phyloP scores from a whole-genome alignment of 2,329 filamentous ascomycete genomes.

The Sphaerulina populicola region DNA sequence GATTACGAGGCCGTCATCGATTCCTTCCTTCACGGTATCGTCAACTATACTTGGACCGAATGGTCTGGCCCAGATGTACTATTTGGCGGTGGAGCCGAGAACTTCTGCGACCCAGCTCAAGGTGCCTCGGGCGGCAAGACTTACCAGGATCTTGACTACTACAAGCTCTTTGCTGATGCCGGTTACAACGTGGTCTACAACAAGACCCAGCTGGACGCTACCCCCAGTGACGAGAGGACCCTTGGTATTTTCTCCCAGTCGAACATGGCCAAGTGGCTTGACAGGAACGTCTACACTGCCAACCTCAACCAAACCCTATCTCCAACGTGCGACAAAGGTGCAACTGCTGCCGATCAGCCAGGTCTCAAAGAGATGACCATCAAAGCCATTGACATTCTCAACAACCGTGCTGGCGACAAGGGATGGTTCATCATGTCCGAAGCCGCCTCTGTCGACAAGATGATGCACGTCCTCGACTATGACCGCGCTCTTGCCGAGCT shows the following conservation, averaged over 20 bases:
- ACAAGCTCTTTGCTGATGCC: slow-evolving; percentile 59
- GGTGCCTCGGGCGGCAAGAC: slow-evolving; percentile 45
- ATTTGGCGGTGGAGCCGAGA: slow-evolving; percentile 71
- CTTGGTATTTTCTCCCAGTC: slow-evolving; percentile 69
- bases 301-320: slow-evolving; percentile 62
- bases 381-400: slow-evolving; percentile 44
- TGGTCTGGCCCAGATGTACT: slow-evolving; percentile 69
- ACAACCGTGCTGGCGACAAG: slow-evolving; percentile 49
- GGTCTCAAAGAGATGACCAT: slow-evolving; percentile 84
- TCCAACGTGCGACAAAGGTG: slow-evolving; percentile 54
- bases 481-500: slow-evolving; percentile 78
- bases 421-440: slow-evolving; percentile 87
- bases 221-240: slow-evolving; percentile 52
- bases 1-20: slow-evolving; percentile 66
- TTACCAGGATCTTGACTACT: slow-evolving; percentile 65
- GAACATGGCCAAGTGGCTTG: slow-evolving; percentile 73
- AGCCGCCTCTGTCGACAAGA: slow-evolving; percentile 78
- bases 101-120: slow-evolving; percentile 54
- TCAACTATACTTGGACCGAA: slow-evolving; percentile 73
- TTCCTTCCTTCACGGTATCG: slow-evolving; percentile 64
- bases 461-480: slow-evolving; percentile 81
- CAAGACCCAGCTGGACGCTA: slow-evolving; percentile 58
- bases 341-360: slow-evolving; percentile 62
- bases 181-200: slow-evolving; percentile 66
- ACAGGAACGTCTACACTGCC: slow-evolving; percentile 69